A percentile compares a stretch with the other conserved stretches of the same genome.
Evolutionary conservation across 2,329 filamentous ascomycete genomes (phyloP).

Genomic region (Pseudocercospora pini-densiflorae): DNA sequence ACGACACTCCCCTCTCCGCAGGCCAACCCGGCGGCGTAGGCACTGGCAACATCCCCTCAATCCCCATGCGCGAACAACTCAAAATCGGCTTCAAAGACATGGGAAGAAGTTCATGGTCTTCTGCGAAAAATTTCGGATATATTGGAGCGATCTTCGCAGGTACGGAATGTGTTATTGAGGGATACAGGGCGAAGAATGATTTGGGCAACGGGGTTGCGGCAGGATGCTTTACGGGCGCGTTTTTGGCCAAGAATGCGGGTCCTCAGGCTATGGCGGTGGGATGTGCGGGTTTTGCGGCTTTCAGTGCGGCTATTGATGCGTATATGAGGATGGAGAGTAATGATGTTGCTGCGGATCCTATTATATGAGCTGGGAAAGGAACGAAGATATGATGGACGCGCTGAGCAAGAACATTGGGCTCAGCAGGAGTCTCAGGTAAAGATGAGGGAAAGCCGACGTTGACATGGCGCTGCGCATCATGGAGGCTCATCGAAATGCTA

Average conservation of each 20-base stretch:
- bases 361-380: slow-evolving; percentile 35
- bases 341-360: slow-evolving; percentile 42
- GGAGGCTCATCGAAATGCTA: background rate
- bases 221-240: slow-evolving; percentile 89
- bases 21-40: slow-evolving; percentile 55
- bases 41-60: slow-evolving; percentile 53
- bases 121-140: slow-evolving; percentile 92
- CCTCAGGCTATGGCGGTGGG: slow-evolving; percentile 87
- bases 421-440: too few species aligned
- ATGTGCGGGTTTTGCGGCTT: slow-evolving; percentile 91
- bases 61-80: slow-evolving; percentile 85
- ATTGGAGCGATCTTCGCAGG: slow-evolving; percentile 90
- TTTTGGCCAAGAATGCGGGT: slow-evolving; percentile 82
- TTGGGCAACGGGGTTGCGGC: slow-evolving; percentile 83
- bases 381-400: background rate
- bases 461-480: background rate
- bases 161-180: slow-evolving; percentile 95
- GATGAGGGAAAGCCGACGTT: background rate
- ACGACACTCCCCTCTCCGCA: slow-evolving; percentile 83
- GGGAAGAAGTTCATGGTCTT: slow-evolving; percentile 79
- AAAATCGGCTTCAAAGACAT: slow-evolving; percentile 90
- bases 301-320: slow-evolving; percentile 87
- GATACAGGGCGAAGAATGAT: slow-evolving; percentile 91
- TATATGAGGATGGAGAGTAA: slow-evolving; percentile 77
- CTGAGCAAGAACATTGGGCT: background rate